Evolutionary conservation across 164 flowering plant species (phyloP).

Genomic region (Cinnamomum chago): DNA sequence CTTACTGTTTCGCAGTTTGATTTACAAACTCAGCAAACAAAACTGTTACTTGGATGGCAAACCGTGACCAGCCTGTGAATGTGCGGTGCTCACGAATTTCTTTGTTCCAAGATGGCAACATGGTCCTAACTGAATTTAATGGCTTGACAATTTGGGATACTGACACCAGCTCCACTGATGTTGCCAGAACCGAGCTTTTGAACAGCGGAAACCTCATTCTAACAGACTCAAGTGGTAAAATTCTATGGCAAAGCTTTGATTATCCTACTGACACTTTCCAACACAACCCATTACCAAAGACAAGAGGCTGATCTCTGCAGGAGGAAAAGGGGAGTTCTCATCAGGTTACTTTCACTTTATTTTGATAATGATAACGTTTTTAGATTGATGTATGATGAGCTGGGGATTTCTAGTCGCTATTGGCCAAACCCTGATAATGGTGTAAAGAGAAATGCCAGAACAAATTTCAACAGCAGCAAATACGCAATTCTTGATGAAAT

Average conservation of each 20-base stretch:
- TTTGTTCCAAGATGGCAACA: conserved; percentile 3
- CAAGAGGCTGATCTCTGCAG: conserved; percentile 11
- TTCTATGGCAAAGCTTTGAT: conserved; percentile 15
- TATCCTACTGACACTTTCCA: conserved; percentile 18
- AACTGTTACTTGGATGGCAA: conserved; percentile 22
- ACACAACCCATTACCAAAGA: conserved; percentile 14
- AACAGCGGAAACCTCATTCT: conserved; percentile 13
- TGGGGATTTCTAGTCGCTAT: conserved; percentile 15
- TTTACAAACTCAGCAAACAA: conserved; percentile 12
- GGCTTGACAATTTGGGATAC: conserved; percentile 15
- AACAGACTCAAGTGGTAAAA: conserved; percentile 2
- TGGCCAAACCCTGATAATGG: conserved; percentile 19
- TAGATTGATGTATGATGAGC: conserved; percentile 18
- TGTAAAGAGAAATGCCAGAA: conserved; percentile 5
- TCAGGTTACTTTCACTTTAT: conserved; percentile 12
- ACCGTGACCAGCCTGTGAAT: conserved; percentile 16
- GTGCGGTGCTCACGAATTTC: conserved; percentile 12
- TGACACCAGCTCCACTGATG: conserved; percentile 4
- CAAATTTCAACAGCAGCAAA: conserved; percentile 18
- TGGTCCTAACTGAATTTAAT: conserved; percentile 13
- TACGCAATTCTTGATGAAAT: conserved; percentile 16
- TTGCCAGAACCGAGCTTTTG: conserved; percentile 12
- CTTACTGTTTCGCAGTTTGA: conserved; percentile 21
- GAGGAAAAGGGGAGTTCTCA: conserved; percentile 6
- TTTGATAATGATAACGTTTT: conserved; percentile 16